Evolutionary conservation across 495 filamentous ascomycete species (phyloP), one percentile per base, ranked within the genome.

Genomic region (Trichoderma reesei): DNA sequence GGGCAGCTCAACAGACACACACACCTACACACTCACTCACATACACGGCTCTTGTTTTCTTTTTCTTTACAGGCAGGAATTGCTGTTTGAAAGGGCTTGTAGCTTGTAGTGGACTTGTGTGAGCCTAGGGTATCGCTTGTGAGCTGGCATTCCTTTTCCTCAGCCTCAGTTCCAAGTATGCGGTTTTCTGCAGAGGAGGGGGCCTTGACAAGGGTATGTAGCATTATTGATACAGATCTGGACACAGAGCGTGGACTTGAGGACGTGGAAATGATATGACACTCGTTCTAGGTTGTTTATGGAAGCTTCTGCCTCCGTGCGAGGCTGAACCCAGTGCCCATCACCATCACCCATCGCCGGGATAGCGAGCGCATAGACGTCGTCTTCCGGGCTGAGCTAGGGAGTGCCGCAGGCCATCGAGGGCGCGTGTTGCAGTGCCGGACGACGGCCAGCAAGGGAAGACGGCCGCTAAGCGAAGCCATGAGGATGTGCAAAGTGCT

Each of bases 391-490:
- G 51, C 31, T 34, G 51, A 56, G 16, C 51, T 56, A 36, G 11
- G 51, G 26, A 56, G 51, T 56, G 51, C 51, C 51, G 26, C 51
- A 56, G 34, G 51, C 51, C 51, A 33, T 13, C 51, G 6, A 56
- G 51, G 51, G 51, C 51, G 51, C 51, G 31, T 34, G 51, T 46
- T 46, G 51, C 14, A 56, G 51, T 56, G 51, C 26, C 51, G 51
- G 14, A 34, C 11, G 31, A 20, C 51, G 34, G 16, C 44, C 51
- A 16, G 51, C 9, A 34, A 34, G 51, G 48, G 46, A 20, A 56
- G 20, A 14, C 8, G 51, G 51, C 11, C 31, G 51, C 31, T 56
- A 56, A 56, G 51, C 51, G 51, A 56, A 31, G 51, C 51, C 51
- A 56, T 56, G 20, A 56, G 51, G 31, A 33, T 20, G 44, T 48